phyloP scores from a whole-genome alignment of 2,329 filamentous ascomycete genomes.

The Grosmannia huntii region DNA sequence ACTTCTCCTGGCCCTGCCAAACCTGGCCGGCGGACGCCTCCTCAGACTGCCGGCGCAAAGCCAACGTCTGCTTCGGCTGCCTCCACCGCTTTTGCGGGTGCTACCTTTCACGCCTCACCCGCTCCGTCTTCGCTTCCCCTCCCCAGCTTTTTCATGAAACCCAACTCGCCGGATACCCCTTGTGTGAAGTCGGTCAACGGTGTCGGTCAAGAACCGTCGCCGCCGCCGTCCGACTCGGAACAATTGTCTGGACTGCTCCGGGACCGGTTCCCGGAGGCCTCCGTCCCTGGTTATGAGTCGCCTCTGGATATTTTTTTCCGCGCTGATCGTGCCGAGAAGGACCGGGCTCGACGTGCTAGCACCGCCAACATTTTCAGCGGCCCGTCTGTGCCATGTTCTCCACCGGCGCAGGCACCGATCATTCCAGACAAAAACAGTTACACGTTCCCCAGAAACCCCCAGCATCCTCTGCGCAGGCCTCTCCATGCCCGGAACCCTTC shows the following conservation, averaged over 20 bases:
- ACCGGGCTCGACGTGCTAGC: slow-evolving; percentile 42
- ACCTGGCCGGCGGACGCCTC: slow-evolving; percentile 30
- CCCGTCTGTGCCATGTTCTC: slow-evolving; percentile 35
- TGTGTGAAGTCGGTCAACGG: slow-evolving; percentile 27
- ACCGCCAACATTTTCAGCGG: slow-evolving; percentile 29
- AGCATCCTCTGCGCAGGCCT: slow-evolving; percentile 20
- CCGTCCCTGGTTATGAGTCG: slow-evolving; percentile 42
- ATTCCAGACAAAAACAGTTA: slow-evolving; percentile 14
- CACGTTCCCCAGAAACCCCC: not conserved
- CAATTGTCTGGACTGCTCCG: slow-evolving; percentile 19
- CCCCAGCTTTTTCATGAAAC: slow-evolving; percentile 72
- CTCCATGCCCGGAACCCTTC: slow-evolving; percentile 31
- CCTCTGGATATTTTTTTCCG: slow-evolving; percentile 86
- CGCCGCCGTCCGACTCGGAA: slow-evolving; percentile 39
- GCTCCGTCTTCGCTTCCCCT: slow-evolving; percentile 82
- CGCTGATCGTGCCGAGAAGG: slow-evolving; percentile 69
- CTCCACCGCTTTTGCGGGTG: slow-evolving; percentile 56
- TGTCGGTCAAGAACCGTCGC: slow-evolving; percentile 31
- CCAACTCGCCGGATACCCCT: slow-evolving; percentile 51
- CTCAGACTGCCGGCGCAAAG: slow-evolving; percentile 30
- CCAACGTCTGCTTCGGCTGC: slow-evolving; percentile 34
- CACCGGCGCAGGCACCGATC: slow-evolving; percentile 25
- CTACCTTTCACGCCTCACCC: slow-evolving; percentile 90
- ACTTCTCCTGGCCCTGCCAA: slow-evolving; percentile 29
- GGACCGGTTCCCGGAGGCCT: slow-evolving; percentile 12